Percentiles rank a stretch among this genome's conserved stretches.
Conservation (phyloP, 345 rosid species). For the Rhodomyrtus tomentosa region DNA sequence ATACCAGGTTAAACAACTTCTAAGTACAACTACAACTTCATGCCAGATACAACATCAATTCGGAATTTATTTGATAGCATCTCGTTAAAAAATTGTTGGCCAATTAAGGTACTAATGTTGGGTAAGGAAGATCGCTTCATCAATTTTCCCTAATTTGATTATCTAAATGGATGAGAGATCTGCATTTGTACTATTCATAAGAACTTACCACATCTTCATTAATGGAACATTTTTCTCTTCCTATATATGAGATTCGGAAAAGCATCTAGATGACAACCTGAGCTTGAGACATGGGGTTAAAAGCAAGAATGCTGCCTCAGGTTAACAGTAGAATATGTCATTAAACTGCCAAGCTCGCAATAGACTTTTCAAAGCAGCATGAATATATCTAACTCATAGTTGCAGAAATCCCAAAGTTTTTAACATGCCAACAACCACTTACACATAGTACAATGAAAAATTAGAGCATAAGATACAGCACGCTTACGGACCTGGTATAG, state of each 20-base stretch:
- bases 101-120: not conserved
- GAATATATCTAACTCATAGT: not conserved
- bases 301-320: not conserved
- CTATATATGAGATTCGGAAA: not conserved
- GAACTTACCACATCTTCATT: not conserved
- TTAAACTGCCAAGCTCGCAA: not conserved
- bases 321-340: not conserved
- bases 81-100: not conserved
- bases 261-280: not conserved
- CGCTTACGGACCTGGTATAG: conserved; percentile 54
- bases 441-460: not conserved
- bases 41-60: not conserved
- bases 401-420: not conserved
- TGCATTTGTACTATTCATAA: not conserved
- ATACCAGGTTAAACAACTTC: not conserved
- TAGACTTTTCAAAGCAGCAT: not conserved
- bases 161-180: not conserved
- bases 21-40: not conserved
- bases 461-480: not conserved
- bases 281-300: not conserved
- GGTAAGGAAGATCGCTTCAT: not conserved
- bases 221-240: not conserved
- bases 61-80: not conserved
- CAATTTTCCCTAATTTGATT: not conserved
- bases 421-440: not conserved